These are phyloP conservation scores for Paspalum vaginatum DNA, from an alignment of 176 grass and related monocot genomes.

Conservation along the genomic window DNA sequence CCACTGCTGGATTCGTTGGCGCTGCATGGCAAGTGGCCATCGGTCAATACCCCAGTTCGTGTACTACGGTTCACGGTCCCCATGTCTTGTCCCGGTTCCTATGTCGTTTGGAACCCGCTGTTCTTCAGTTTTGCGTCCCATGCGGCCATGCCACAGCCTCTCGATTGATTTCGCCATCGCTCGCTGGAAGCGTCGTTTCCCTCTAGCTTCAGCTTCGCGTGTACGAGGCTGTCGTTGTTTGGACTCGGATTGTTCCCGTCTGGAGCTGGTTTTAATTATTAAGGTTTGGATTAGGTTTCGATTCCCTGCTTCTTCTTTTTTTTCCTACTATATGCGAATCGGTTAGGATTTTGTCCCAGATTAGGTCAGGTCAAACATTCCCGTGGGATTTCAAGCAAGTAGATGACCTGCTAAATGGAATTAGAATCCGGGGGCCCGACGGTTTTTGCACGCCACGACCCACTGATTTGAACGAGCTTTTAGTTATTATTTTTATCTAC, in stretches of 20 bases:
- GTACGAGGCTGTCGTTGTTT: too few species aligned
- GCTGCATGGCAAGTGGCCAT: slow-evolving; percentile 7
- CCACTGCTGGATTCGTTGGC: background rate
- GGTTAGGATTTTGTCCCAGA: background rate
- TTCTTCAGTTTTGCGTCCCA: too few species aligned
- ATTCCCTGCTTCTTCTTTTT: background rate
- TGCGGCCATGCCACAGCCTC: too few species aligned
- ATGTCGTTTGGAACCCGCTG: too few species aligned
- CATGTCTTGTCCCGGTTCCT: too few species aligned
- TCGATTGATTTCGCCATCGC: too few species aligned
- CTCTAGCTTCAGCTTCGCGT: too few species aligned
- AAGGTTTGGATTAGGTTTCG: slow-evolving; percentile 35
- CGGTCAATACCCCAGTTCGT: background rate
- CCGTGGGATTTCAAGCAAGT: slow-evolving; percentile 16
- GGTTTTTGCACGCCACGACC: slow-evolving; percentile 14
- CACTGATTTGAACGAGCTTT: background rate
- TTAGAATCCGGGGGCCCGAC: background rate
- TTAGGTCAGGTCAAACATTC: slow-evolving; percentile 15
- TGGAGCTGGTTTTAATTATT: slow-evolving; percentile 17
- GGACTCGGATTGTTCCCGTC: too few species aligned
- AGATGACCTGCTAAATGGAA: background rate
- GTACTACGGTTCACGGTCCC: too few species aligned
- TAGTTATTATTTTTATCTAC: background rate
- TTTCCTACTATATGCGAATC: background rate
- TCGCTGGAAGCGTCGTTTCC: too few species aligned